phyloP scores from a whole-genome alignment of 805 yeast genomes.

The Yarrowia sp. region DNA sequence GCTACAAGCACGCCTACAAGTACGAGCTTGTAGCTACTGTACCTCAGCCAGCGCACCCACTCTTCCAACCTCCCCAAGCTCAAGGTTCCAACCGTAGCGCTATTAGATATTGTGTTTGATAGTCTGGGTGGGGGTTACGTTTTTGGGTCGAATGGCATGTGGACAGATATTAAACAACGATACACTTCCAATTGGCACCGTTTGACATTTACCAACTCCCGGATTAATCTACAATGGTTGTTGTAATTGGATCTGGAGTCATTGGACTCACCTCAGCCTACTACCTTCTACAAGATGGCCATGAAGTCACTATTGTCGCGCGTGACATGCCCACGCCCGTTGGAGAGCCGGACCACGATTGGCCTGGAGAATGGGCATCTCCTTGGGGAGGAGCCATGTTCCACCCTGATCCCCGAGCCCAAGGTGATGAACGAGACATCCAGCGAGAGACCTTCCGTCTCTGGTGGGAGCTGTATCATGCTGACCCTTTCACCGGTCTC shows the following conservation, averaged over 20 bases:
- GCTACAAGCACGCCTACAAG: no score
- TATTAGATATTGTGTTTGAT: not conserved
- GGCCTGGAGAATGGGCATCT: conserved; percentile 31
- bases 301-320: conserved; percentile 28
- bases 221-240: not conserved
- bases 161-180: not conserved
- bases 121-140: not conserved
- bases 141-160: not conserved
- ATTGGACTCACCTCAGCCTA: conserved; percentile 19
- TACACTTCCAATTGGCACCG: not conserved
- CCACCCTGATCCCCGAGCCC: conserved; percentile 5
- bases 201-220: not conserved
- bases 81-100: not conserved
- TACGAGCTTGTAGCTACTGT: no score
- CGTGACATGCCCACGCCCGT: conserved; percentile 29
- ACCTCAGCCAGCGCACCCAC: no score
- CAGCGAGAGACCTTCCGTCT: conserved; percentile 27
- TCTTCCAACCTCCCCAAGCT: not conserved
- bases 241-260: conserved; percentile 20
- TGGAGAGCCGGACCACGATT: conserved; percentile 28
- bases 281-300: conserved; percentile 14
- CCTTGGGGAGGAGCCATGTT: conserved; percentile 33
- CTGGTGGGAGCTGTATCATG: conserved; percentile 28
- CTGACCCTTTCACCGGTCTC: conserved; percentile 27
- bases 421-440: not conserved